A percentile compares a stretch with the other conserved stretches of the same genome.
Evolutionary conservation across 1,284 basidiomycete species (phyloP).

Genomic region (Cryptococcus sp.): DNA sequence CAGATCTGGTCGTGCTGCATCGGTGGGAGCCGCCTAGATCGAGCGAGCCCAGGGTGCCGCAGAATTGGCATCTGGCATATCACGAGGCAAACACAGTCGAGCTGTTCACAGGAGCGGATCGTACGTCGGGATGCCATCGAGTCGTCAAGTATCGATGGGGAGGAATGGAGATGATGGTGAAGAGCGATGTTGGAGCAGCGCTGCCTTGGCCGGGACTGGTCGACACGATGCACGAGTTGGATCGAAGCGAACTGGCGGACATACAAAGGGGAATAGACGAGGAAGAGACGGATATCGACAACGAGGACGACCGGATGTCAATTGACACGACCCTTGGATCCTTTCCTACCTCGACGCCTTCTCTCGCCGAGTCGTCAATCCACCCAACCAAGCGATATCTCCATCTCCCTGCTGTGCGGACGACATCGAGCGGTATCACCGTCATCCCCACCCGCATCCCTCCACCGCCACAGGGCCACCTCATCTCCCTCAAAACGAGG

Average conservation of each 20-base stretch:
- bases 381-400: neutral
- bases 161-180: conserved; percentile 4
- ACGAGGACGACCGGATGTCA: conserved; percentile 3
- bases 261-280: neutral
- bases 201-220: conserved; percentile 1
- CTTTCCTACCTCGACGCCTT: no score
- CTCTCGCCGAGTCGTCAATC: neutral
- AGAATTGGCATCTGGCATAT: neutral
- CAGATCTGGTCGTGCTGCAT: conserved; percentile 1
- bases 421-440: neutral
- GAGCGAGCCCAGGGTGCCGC: neutral
- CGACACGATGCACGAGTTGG: neutral
- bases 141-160: conserved; percentile 2
- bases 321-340: neutral
- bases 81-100: conserved; percentile 1
- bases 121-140: conserved; percentile 6
- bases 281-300: neutral
- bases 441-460: neutral
- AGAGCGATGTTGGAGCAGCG: conserved; percentile 3
- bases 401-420: neutral
- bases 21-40: conserved; percentile 1
- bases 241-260: neutral
- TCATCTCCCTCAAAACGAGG: conserved; percentile 6
- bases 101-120: neutral
- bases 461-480: conserved; percentile 7